Evolutionary conservation across 139 green algal species (phyloP), one percentile per base, ranked within the genome.

Genomic region (Chlamydomonas schloesseri): DNA sequence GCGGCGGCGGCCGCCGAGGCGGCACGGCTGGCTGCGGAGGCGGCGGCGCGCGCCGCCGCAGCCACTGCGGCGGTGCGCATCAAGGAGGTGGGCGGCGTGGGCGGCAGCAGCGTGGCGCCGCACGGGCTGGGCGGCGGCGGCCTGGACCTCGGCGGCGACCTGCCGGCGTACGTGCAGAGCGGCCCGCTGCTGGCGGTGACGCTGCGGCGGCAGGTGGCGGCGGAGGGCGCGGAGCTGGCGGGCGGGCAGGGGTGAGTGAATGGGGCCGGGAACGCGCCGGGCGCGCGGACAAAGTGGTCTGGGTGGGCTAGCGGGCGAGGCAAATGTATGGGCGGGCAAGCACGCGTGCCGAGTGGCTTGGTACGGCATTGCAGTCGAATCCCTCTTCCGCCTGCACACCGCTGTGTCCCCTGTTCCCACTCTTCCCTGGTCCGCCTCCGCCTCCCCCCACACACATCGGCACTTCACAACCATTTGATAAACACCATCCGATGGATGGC

Each of bases 171-270:
- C 75, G 58, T 89, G 26, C 42, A 73, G 55, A 18, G 75, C 26
- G 84, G 75, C 50, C 76, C 85, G 55, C 69, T 86, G 76, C 76
- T 86, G 74, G 75, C 65, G 14, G 85, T 86, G 42, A 67, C 69
- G 9, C 37, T 74, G 50, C 62, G 65, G 24, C 76, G 76, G 17
- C 5, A 14, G 28, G 18, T 83, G 60, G 36, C 62, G 62, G 28
- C 55, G 24, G 65, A 57, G 67, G n/a, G 46, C 46, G 14, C 29
- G 42, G 64, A 85, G 34, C 67, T 75, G 23, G 65, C 65, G 14
- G 10, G 33, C 2, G 17, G 33, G 23, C 34, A 36, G 6, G 37
- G 58, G 57, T 72, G 57, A 0, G 58, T 64, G 6, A 1, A n/a
- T 31, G 6, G 57, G 71, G 33, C 71, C 20, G 8, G 34, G 13